Evolutionary conservation across 2,329 filamentous ascomycete species (phyloP).

Genomic region (Neonectria neomacrospora): DNA sequence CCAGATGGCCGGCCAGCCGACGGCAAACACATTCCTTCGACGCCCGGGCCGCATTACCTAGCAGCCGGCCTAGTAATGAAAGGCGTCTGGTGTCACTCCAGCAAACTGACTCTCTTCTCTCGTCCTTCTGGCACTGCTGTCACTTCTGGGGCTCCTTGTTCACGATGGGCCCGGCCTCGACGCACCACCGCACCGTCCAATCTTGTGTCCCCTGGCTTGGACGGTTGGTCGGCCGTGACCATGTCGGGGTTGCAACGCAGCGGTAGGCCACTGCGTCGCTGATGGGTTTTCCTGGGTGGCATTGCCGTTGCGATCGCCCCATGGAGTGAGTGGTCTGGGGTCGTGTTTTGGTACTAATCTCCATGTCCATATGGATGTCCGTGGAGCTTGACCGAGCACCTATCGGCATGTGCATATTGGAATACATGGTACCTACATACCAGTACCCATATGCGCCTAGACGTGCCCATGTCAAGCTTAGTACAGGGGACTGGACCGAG

Average conservation of each 20-base stretch:
- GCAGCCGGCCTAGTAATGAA: neutral
- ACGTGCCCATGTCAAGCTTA: neutral
- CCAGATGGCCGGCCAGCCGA: neutral
- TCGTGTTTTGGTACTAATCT: neutral
- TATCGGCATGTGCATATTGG: neutral
- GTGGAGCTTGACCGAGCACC: neutral
- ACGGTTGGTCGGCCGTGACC: slow-evolving; percentile 7
- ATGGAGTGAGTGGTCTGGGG: slow-evolving; percentile 5
- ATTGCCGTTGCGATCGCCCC: slow-evolving; percentile 8
- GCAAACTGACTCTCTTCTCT: neutral
- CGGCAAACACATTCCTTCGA: slow-evolving; percentile 18
- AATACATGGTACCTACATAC: neutral
- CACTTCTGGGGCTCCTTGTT: neutral
- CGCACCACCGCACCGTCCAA: slow-evolving; percentile 6
- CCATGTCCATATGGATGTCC: neutral
- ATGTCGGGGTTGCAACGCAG: neutral
- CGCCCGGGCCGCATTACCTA: neutral
- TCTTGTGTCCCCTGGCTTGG: slow-evolving; percentile 13
- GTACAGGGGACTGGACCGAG: neutral
- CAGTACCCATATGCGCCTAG: too few relatives aligned
- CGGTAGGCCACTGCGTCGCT: neutral
- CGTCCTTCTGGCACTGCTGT: neutral
- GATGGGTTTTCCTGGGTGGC: slow-evolving; percentile 1
- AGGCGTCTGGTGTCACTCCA: neutral
- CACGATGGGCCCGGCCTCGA: neutral